Base-by-base conservation (phyloP, 2,329 filamentous ascomycete genomes). In the Alternaria incomplexa region DNA sequence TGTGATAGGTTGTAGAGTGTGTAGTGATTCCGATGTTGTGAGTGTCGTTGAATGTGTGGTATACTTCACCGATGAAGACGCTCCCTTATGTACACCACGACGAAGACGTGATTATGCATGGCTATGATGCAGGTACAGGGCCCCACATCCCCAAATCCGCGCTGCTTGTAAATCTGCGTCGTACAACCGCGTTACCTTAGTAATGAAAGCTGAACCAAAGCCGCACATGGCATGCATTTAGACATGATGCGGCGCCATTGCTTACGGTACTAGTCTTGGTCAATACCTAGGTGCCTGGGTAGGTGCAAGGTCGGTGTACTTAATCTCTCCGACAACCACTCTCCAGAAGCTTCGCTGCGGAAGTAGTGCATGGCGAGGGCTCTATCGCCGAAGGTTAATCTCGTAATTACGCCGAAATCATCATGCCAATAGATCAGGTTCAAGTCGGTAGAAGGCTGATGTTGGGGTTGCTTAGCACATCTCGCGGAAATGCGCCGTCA, bases 21-120 rank as follows among this genome's bases (percentile, higher is more conserved):
- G 11, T 4, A n/a, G 15, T 25, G 22, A 40, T 15, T 12, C 12
- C 10, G 4, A 52, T 10, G 11, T 2, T 40, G 2, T 25, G 6
- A 4, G 9, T 25, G 36, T 25, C 9, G 20, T 15, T 17, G 20
- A 12, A 15, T 36, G 15, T 23, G 3, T 36, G 20, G 13, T 17
- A 0, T 0, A 25, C 1, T 52, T 5, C 2, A 12, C 15, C 7
- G 48, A 8, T 9, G 11, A n/a, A 23, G 30, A 36, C 30, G 9
- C 22, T 17, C 0, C 15, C 45, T 62, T 66, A 64, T 70, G 62
- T 70, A 58, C 43, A 45, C 57, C 53, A 58, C 56, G 15, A 47
- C 20, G 48, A 63, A 55, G 61, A 64, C 54, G 61, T 66, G 64
- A 59, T 66, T 36, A 17, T 30, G 43, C 45, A 48, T 32, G 4